These are phyloP conservation scores for Syncephalastrum monosporum DNA, from an alignment of 371 early-diverging fungal species.

Conservation along the genomic window DNA sequence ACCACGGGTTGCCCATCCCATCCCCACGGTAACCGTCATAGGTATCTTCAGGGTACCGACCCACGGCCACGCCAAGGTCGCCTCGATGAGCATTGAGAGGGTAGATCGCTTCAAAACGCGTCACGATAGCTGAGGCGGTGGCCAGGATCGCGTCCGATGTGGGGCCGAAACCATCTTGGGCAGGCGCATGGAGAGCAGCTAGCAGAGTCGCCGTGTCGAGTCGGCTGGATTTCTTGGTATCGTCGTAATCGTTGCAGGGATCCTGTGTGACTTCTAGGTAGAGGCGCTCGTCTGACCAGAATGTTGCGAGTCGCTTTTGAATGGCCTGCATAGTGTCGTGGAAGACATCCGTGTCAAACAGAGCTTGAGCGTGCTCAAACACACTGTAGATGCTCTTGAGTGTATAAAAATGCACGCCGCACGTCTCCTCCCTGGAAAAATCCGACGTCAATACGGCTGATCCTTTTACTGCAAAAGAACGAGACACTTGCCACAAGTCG, in stretches of 20 bases:
- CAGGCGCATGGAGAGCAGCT: constrained; percentile 46
- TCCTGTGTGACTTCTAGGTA: constrained; percentile 43
- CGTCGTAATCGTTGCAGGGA: constrained; percentile 27
- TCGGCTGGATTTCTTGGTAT: constrained; percentile 33
- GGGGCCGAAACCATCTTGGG: constrained; percentile 17
- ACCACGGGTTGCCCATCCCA: constrained; percentile 75
- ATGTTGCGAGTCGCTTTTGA: constrained; percentile 32
- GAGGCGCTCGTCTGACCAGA: constrained; percentile 39
- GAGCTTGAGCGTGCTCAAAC: neutral
- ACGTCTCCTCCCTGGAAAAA: constrained; percentile 61
- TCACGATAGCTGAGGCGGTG: constrained; percentile 47
- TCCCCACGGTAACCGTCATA: constrained; percentile 60
- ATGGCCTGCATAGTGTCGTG: constrained; percentile 15
- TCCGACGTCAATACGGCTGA: neutral
- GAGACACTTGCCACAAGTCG: constrained; percentile 43
- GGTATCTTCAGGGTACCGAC: constrained; percentile 73
- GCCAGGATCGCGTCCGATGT: constrained; percentile 41
- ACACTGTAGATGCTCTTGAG: constrained; percentile 63
- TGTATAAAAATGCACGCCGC: constrained; percentile 70
- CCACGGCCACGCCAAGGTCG: constrained; percentile 52
- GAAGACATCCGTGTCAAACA: constrained; percentile 7
- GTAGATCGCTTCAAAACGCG: constrained; percentile 46
- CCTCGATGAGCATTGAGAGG: constrained; percentile 44
- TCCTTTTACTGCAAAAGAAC: neutral
- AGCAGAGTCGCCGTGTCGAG: constrained; percentile 66